phyloP scores from a whole-genome alignment of 352 stramenopile species.

The Pythium graminicola region DNA sequence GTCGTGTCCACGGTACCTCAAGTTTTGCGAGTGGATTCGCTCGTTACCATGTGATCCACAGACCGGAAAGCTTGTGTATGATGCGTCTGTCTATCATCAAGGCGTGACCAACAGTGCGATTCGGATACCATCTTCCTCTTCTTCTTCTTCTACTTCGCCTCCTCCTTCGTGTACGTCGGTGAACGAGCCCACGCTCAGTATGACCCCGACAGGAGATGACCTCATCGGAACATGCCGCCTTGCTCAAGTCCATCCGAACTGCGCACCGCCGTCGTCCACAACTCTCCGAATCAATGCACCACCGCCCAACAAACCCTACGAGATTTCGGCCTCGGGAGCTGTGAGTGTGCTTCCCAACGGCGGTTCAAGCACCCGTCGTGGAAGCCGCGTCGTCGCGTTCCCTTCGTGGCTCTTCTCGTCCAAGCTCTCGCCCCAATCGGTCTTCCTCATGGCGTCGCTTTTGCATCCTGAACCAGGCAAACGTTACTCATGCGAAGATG shows the following conservation, averaged over 20 bases:
- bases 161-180: neutral
- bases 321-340: conserved; percentile 11
- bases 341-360: conserved; percentile 16
- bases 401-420: conserved; percentile 82
- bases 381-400: conserved; percentile 50
- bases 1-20: conserved; percentile 91
- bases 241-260: conserved; percentile 26
- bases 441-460: conserved; percentile 66
- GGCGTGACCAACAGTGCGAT: conserved; percentile 4
- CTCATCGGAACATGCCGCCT: conserved; percentile 8
- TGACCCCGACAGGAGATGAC: conserved; percentile 10
- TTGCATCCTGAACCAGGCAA: conserved; percentile 81
- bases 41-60: conserved; percentile 54
- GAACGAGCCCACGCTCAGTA: conserved; percentile 9
- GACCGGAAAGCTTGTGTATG: conserved; percentile 59
- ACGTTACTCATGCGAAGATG: conserved; percentile 75
- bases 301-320: conserved; percentile 17
- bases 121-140: conserved; percentile 20
- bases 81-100: conserved; percentile 41
- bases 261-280: neutral
- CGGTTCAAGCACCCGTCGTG: conserved; percentile 26
- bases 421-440: conserved; percentile 52
- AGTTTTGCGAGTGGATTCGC: conserved; percentile 91
- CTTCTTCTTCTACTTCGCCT: conserved; percentile 9
- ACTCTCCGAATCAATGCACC: conserved; percentile 3